Evolutionary conservation across 2,329 filamentous ascomycete species (phyloP).

Genomic region (Pseudogymnoascus sp.): DNA sequence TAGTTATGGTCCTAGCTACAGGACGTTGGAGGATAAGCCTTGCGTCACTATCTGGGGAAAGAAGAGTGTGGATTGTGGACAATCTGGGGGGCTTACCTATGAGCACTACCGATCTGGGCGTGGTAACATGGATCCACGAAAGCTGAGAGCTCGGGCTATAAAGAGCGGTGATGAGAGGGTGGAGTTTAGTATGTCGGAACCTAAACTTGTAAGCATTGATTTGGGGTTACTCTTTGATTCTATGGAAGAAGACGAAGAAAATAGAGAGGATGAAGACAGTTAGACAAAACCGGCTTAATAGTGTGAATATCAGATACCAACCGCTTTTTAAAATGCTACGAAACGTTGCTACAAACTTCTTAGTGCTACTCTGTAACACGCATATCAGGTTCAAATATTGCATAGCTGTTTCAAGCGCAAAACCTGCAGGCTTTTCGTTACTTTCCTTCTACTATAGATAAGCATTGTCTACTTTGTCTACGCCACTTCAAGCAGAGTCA

Average conservation of each 20-base stretch:
- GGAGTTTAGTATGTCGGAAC: constrained; percentile 11
- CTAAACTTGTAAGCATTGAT: background rate
- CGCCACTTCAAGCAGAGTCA: background rate
- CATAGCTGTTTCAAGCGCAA: too few relatives aligned
- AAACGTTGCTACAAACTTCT: too few relatives aligned
- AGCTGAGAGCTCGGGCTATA: background rate
- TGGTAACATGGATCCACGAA: background rate
- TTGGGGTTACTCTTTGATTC: background rate
- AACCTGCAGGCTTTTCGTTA: too few relatives aligned
- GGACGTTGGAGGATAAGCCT: constrained; percentile 10
- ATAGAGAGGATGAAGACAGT: too few relatives aligned
- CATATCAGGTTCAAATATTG: too few relatives aligned
- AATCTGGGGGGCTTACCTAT: constrained; percentile 5
- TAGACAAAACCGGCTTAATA: too few relatives aligned
- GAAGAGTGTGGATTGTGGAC: constrained; percentile 8
- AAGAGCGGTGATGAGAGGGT: constrained; percentile 9
- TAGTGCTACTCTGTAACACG: too few relatives aligned
- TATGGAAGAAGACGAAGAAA: too few relatives aligned
- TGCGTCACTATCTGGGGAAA: constrained; percentile 12
- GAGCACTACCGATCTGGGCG: background rate
- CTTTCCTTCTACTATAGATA: background rate
- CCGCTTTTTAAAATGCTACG: too few relatives aligned
- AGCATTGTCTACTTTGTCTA: background rate
- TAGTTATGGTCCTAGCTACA: constrained; percentile 4
- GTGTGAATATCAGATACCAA: too few relatives aligned